Evolutionary conservation across 441 rosid species (phyloP).

Genomic region (Omphalea diandra): DNA sequence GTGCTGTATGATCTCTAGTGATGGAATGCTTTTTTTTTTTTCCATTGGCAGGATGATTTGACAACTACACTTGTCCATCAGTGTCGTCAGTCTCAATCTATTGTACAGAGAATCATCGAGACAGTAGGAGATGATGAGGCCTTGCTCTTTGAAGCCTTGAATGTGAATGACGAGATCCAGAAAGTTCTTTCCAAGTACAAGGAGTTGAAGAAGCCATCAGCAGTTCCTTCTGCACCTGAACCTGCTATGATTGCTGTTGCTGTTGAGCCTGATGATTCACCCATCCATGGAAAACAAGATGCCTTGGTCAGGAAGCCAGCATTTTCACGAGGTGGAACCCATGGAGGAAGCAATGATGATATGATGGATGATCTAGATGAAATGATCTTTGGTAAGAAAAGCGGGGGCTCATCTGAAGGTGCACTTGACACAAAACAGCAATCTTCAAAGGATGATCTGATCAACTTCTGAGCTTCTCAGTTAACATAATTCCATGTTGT

Average conservation of each 20-base stretch:
- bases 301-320: constrained; percentile 63
- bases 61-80: constrained; percentile 63
- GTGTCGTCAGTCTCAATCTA: constrained; percentile 57
- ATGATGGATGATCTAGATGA: constrained; percentile 94
- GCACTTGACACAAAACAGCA: constrained; percentile 49
- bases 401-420: constrained; percentile 48
- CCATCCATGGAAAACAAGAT: constrained; percentile 52
- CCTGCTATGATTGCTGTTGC: constrained; percentile 90
- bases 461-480: constrained; percentile 35
- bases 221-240: constrained; percentile 47
- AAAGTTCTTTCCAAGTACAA: constrained; percentile 68
- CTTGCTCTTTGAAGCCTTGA: constrained; percentile 76
- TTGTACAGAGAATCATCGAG: constrained; percentile 73
- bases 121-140: constrained; percentile 86
- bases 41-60: constrained; percentile 65
- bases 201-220: constrained; percentile 58
- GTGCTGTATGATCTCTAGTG: not conserved
- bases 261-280: constrained; percentile 75
- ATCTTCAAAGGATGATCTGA: constrained; percentile 67
- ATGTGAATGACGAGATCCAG: constrained; percentile 76
- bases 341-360: constrained; percentile 63
- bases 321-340: constrained; percentile 47
- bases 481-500: constrained; percentile 8
- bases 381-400: constrained; percentile 88
- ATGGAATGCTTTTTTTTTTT: constrained; percentile 3